phyloP scores from a whole-genome alignment of 2,329 filamentous ascomycete species.

The Ascocoryne sarcoides region DNA sequence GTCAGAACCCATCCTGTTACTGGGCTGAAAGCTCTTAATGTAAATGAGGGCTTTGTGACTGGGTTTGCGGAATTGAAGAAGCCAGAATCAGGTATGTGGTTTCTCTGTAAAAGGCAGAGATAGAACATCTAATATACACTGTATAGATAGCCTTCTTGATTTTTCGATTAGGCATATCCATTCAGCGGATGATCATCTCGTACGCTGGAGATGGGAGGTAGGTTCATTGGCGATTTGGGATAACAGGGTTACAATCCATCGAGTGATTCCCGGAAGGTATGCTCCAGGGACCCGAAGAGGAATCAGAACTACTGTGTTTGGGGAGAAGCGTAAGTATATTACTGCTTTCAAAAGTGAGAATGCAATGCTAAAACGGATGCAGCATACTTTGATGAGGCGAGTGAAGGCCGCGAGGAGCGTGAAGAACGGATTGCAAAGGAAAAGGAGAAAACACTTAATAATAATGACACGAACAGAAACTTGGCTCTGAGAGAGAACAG shows the following conservation, averaged over 20 bases:
- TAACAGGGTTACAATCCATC: conserved; percentile 19
- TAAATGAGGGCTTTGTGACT: conserved; percentile 17
- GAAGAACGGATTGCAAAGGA: conserved; percentile 7
- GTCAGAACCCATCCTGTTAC: conserved; percentile 27
- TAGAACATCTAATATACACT: too few relatives aligned
- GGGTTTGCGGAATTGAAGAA: conserved; percentile 23
- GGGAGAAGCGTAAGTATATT: conserved; percentile 20
- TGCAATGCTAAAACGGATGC: not conserved
- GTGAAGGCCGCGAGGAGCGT: conserved; percentile 16
- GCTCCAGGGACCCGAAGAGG: conserved; percentile 12
- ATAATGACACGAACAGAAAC: too few relatives aligned
- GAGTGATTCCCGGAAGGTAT: conserved; percentile 21
- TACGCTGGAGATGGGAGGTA: conserved; percentile 24
- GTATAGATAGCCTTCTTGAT: conserved; percentile 16
- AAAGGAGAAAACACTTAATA: too few relatives aligned
- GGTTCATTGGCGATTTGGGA: conserved; percentile 24
- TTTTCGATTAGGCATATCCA: conserved; percentile 21
- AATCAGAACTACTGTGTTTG: conserved; percentile 21
- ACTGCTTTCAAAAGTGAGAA: not conserved
- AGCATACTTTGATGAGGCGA: conserved; percentile 21
- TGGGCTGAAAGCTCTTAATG: conserved; percentile 19
- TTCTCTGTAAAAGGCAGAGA: too few relatives aligned
- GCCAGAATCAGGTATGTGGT: conserved; percentile 15
- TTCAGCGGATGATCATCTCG: conserved; percentile 21
- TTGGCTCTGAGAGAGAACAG: too few relatives aligned